Percentiles rank a stretch among this genome's conserved stretches.
These are phyloP conservation scores for Rhizomucor miehei DNA, from an alignment of 371 early-diverging fungal genomes.

Conservation along the genomic window DNA sequence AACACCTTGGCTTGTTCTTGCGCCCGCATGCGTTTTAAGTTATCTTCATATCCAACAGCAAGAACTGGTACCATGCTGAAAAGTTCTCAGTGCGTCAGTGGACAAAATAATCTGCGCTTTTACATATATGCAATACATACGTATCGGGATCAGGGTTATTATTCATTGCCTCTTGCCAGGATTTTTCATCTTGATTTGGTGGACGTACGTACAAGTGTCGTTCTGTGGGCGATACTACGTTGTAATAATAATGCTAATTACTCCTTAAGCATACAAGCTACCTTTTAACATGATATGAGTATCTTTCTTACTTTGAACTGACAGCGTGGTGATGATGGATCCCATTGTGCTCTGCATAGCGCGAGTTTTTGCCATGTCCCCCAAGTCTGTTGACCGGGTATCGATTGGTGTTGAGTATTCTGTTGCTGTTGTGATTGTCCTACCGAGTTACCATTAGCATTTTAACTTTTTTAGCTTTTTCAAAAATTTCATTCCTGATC, in stretches of 20 bases:
- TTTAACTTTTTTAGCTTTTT: no score
- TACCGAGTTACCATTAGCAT: not conserved
- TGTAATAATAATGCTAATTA: conserved; percentile 83
- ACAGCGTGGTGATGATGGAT: conserved; percentile 74
- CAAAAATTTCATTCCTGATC: no score
- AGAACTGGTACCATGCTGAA: conserved; percentile 82
- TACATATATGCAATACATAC: conserved; percentile 28
- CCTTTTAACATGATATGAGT: not conserved
- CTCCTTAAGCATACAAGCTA: not conserved
- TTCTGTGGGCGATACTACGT: conserved; percentile 81
- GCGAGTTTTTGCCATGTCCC: conserved; percentile 31
- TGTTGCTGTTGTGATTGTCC: conserved; percentile 17
- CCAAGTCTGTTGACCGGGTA: conserved; percentile 18
- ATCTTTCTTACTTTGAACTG: conserved; percentile 62
- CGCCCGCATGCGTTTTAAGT: conserved; percentile 76
- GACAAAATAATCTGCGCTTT: not conserved
- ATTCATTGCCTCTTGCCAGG: conserved; percentile 79
- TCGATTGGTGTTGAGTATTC: conserved; percentile 18
- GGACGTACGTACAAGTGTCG: conserved; percentile 73
- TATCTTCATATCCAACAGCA: conserved; percentile 87
- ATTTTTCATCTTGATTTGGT: conserved; percentile 62
- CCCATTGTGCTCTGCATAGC: conserved; percentile 69
- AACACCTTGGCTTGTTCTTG: conserved; percentile 60
- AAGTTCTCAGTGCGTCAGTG: not conserved
- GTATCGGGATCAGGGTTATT: conserved; percentile 84